Evolutionary conservation across 768 basidiomycete species (phyloP).

Genomic region (Coprinopsis strossmayeri): DNA sequence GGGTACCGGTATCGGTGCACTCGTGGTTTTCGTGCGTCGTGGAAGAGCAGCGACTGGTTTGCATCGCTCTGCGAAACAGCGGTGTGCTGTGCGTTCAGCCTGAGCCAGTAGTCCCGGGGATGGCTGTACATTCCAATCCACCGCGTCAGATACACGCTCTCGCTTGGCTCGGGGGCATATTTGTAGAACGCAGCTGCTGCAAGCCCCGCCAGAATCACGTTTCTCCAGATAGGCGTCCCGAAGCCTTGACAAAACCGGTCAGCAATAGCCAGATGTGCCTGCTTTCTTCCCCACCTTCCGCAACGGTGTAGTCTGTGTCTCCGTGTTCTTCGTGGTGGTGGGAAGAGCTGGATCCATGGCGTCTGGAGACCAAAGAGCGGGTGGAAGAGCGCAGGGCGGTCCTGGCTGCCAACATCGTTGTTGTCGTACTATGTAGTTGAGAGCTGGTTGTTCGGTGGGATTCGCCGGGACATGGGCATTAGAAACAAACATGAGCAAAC

Average conservation of each 20-base stretch:
- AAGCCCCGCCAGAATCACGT: slow-evolving; percentile 45
- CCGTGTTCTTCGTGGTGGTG: slow-evolving; percentile 25
- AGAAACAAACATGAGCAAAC: slow-evolving; percentile 6
- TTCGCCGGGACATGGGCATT: not conserved
- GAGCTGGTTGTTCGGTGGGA: slow-evolving; percentile 1
- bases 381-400: slow-evolving; percentile 29
- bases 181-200: slow-evolving; percentile 55
- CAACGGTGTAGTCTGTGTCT: slow-evolving; percentile 36
- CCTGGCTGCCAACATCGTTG: slow-evolving; percentile 38
- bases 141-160: slow-evolving; percentile 59
- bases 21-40: slow-evolving; percentile 35
- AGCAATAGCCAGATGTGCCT: not conserved
- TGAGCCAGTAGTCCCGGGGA: slow-evolving; percentile 47
- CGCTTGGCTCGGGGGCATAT: slow-evolving; percentile 54
- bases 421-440: too few species aligned
- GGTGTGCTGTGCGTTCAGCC: slow-evolving; percentile 52
- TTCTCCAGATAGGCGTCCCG: slow-evolving; percentile 60
- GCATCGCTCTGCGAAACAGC: slow-evolving; percentile 35
- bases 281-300: slow-evolving; percentile 41
- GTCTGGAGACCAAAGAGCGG: slow-evolving; percentile 14
- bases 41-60: slow-evolving; percentile 36
- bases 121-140: slow-evolving; percentile 57
- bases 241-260: too few species aligned
- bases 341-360: slow-evolving; percentile 6
- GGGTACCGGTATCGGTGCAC: slow-evolving; percentile 64